Base-by-base conservation (phyloP, 2,329 filamentous ascomycete genomes). In the Allantophomopsis lycopodina region DNA sequence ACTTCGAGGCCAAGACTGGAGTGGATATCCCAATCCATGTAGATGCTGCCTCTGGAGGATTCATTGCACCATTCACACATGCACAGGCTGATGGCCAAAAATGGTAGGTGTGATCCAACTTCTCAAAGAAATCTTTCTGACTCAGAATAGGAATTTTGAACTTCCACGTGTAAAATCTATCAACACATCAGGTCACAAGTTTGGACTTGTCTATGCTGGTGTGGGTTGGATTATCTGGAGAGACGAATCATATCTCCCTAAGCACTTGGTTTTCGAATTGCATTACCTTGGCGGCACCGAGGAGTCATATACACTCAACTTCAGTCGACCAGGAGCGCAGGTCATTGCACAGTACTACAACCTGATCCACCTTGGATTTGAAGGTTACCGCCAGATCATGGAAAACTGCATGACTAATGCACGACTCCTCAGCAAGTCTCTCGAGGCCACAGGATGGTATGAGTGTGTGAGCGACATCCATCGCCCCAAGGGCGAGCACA, bases 341-440 rank as follows among this genome's bases (percentile, higher is more conserved):
- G 65, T 84, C 41, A 75, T 83, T 44, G 77, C 69, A 0, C 80
- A 84, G 52, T 84, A 84, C 57, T 84, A 75, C 59, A 83, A 84
- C 48, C 62, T 84, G 11, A 76, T 84, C 43, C 78, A 82, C 46
- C 67, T 84, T 0, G 80, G 80, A 2, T 78, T 75, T 55, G 61
- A 63, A 2, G 80, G 79, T 8, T 85, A 79, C 57, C 67, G 65
- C 10, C 60, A 62, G 30, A 68, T 79, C 43, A 81, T 77, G 71
- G 76, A 81, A 52, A 81, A 79, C 51, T 73, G 72, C 37, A 60
- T 83, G 31, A 55, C 67, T 21, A 83, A 83, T 49, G 77, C 79
- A 1, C 66, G 78, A 2, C 54, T 82, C 2, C 60, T 83, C 12
- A 76, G 72, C 36, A 72, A 77, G 44, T 67, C 68, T 7, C 62